Base-by-base conservation (phyloP, 768 basidiomycete species). In the Psilocybe subaeruginosa region DNA sequence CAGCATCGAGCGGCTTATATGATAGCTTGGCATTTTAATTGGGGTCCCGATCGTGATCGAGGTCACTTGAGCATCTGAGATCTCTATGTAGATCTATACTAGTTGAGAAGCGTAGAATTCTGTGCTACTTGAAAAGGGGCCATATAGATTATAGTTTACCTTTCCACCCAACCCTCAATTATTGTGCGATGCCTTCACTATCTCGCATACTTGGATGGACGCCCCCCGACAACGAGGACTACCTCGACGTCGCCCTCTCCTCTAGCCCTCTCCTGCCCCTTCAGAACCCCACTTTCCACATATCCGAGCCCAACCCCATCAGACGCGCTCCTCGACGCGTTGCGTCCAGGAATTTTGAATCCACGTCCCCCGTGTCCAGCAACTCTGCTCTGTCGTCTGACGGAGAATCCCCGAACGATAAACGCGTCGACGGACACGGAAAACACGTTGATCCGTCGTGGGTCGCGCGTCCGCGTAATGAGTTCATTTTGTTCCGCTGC, bases 401-500 rank as follows among this genome's bases (percentile, higher is more conserved):
- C 35, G 63, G 63, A 17, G 66, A 65, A 39, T 48, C 63, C 23
- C 43, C 62, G 23, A 48, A 61, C 4, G 61, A 66, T 31, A 56
- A 63, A 56, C 52, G 54, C 45, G 48, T 54, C 7, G 64, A 57
- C 17, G 12, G 31, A 4, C 46, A 45, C 37, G 59, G 79, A 4
- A 69, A 66, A 43, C 70, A 74, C 56, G 75, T 76, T 8, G 82
- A 87, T 59, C 83, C 87, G 0, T 73, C 70, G n/a, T 85, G 84
- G 81, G 80, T 89, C 37, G 85, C 87, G 27, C 84, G 89, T 11
- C 89, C 89, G 3, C 81, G 85, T 1, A 90, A 90, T 62, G 78
- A 85, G 47, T 90, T 90, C 74, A 88, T 90, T 71, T 82, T 90
- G 55, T 90, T 90, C 75, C 86, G 89, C 33, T 87, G 88, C 67